These are phyloP conservation scores for Fusarium tricinctum DNA, from an alignment of 2,329 filamentous ascomycete species.

Conservation along the genomic window DNA sequence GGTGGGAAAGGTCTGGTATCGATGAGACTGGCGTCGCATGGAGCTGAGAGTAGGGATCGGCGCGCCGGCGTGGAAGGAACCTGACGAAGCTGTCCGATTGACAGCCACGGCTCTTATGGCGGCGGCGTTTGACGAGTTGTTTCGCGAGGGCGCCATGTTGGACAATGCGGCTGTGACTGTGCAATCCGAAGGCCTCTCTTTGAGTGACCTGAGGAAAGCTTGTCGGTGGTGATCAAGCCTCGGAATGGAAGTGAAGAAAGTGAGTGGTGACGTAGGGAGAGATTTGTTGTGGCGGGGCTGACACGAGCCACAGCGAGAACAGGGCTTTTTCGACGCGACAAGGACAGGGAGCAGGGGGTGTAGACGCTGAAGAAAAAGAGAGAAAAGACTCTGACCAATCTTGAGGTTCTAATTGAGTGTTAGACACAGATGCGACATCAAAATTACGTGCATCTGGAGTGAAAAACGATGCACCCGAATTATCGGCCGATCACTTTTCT, in stretches of 20 bases:
- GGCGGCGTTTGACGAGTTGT: conserved; percentile 15
- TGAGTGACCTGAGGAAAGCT: conserved; percentile 10
- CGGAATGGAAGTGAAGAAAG: background rate
- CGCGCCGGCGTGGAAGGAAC: conserved; percentile 67
- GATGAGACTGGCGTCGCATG: conserved; percentile 62
- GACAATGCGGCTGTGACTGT: background rate
- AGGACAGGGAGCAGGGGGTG: conserved; percentile 11
- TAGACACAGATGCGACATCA: conserved; percentile 18
- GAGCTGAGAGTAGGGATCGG: conserved; percentile 59
- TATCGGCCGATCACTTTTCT: conserved; percentile 30
- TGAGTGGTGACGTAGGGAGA: conserved; percentile 41
- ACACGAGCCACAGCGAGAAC: conserved; percentile 41
- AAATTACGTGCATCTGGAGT: background rate
- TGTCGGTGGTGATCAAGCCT: conserved; percentile 25
- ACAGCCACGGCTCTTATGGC: conserved; percentile 23
- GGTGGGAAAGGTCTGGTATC: conserved; percentile 87
- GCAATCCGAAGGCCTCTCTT: conserved; percentile 2
- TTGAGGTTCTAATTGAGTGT: background rate
- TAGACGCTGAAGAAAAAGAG: background rate
- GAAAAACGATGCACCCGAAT: conserved; percentile 8
- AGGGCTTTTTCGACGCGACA: conserved; percentile 23
- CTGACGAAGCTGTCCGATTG: conserved; percentile 54
- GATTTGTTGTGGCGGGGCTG: conserved; percentile 39
- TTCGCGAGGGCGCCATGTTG: conserved; percentile 43
- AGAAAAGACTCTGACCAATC: background rate